Base-by-base conservation (phyloP, 768 basidiomycete species). In the Candolleomyces eurysporus region DNA sequence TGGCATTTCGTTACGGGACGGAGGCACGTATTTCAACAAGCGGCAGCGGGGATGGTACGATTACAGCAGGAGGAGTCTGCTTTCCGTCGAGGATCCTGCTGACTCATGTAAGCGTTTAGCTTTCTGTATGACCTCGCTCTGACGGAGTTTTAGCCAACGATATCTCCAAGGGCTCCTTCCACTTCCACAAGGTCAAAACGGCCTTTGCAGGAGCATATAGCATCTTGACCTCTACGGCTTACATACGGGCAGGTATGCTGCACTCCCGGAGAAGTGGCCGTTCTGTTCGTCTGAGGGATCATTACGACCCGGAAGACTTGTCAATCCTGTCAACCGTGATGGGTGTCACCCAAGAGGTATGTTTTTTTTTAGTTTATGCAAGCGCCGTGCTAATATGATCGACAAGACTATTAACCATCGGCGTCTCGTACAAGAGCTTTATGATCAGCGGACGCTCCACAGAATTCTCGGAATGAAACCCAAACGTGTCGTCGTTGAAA, bases 41-140 rank as follows among this genome's bases (percentile, higher is more conserved):
- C 75, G 79, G 57, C 79, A 84, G 60, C 76, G 93, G 65, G 94
- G 94, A 3, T 99, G 97, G 97, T 72, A 77, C 61, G 85, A 90
- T 68, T 80, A 78, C 57, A 77, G 75, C 56, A 82, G 82, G 68
- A 74, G 78, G 14, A 76, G 79, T 32, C 74, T 91, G 64, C 75
- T 99, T 51, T 90, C 87, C 5, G 91, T 99, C 31, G 97, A 98
- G 72, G 97, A 99, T 74, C 97, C 97, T 11, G 90, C 88, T 14
- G 95, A 98, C 75, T 75, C 83, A 30, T 79, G 95, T 96, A 67
- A 74, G 93, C 82, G 6, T 14, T 49, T 5, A n/a, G 31, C 57
- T 8, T 43, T 43, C 14, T 40, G 39, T 45, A 54, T 56, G 55
- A 40, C 17, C 19, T n/a, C 30, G 58, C 46, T 58, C 52, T 60